phyloP scores from a whole-genome alignment of 1,284 basidiomycete species.

The Malassezia cuniculi region DNA sequence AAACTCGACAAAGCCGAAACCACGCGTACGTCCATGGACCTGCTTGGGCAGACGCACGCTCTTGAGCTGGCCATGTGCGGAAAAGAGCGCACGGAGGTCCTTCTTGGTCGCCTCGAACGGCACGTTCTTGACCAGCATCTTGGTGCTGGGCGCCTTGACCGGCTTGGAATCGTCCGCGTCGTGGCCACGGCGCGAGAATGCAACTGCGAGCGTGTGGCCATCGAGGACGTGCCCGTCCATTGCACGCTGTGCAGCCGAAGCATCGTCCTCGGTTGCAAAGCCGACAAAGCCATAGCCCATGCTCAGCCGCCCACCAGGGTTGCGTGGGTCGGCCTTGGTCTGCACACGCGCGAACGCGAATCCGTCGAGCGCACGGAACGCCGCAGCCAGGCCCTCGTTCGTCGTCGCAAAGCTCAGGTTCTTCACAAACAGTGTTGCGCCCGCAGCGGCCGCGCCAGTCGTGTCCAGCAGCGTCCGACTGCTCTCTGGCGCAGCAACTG shows the following conservation, averaged over 20 bases:
- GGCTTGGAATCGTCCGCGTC: slow-evolving; percentile 49
- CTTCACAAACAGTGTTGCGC: slow-evolving; percentile 84
- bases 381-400: slow-evolving; percentile 56
- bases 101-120: slow-evolving; percentile 91
- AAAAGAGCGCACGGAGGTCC: slow-evolving; percentile 64
- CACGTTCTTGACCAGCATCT: slow-evolving; percentile 83
- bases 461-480: slow-evolving; percentile 21
- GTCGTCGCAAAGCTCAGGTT: slow-evolving; percentile 86
- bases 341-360: slow-evolving; percentile 82
- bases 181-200: slow-evolving; percentile 71
- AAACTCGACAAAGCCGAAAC: slow-evolving; percentile 83
- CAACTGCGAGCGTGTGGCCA: slow-evolving; percentile 69
- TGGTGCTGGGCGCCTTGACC: slow-evolving; percentile 41
- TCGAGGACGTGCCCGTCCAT: slow-evolving; percentile 74
- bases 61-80: slow-evolving; percentile 68
- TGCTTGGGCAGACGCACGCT: slow-evolving; percentile 52
- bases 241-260: slow-evolving; percentile 62
- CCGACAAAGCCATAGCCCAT: slow-evolving; percentile 97
- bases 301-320: slow-evolving; percentile 50
- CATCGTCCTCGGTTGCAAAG: slow-evolving; percentile 63
- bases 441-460: slow-evolving; percentile 47
- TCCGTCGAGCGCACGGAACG: slow-evolving; percentile 65
- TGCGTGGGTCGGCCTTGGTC: slow-evolving; percentile 65
- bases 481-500: slow-evolving; percentile 16
- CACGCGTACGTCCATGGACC: slow-evolving; percentile 56